These are phyloP conservation scores for Picea sitchensis DNA, from an alignment of 75 land plant species.

Conservation along the genomic window DNA sequence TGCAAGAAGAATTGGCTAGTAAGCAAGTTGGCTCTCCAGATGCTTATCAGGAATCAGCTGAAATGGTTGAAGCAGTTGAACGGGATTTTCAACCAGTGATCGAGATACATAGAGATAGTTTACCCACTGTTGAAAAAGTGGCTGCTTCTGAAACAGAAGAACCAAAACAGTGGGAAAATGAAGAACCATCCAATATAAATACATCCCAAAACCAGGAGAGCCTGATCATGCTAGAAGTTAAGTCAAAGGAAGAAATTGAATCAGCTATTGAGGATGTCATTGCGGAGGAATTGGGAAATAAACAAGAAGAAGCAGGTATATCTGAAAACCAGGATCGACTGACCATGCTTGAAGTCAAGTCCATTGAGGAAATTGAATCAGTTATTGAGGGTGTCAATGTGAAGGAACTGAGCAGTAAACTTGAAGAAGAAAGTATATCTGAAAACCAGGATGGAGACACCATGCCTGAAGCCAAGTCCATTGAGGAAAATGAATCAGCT, in stretches of 20 bases:
- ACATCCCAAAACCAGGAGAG: not conserved
- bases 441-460: not conserved
- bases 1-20: not conserved
- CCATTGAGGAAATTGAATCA: constrained; percentile 7
- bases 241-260: constrained; percentile 10
- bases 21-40: not conserved
- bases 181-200: constrained; percentile 7
- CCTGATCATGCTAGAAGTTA: constrained; percentile 9
- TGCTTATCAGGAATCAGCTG: not conserved
- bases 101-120: not conserved
- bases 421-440: not conserved
- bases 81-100: not conserved
- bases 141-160: not conserved
- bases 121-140: not conserved
- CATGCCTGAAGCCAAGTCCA: not conserved
- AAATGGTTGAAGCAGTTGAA: not conserved
- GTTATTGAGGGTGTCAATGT: not conserved
- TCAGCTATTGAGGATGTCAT: not conserved
- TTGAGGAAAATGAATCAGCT: not conserved
- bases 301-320: not conserved
- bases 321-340: not conserved
- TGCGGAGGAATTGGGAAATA: not conserved
- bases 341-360: constrained; percentile 4
- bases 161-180: not conserved
- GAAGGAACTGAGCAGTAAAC: not conserved